Conservation (phyloP, 495 filamentous ascomycete genomes). For the Penicillium riverlandense region DNA sequence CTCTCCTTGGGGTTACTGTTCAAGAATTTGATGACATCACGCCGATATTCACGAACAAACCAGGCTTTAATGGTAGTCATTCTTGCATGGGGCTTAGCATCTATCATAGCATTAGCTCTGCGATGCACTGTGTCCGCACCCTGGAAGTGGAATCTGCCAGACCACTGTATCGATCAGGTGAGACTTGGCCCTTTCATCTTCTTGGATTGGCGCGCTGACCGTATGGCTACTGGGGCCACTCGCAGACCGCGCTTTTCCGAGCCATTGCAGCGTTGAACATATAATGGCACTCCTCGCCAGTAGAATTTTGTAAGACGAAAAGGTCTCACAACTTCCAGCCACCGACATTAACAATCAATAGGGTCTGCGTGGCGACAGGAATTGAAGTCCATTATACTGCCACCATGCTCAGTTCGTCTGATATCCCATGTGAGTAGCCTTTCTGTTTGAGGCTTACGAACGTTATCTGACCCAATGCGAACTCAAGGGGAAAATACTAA, state of each 20-base stretch:
- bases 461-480: not conserved
- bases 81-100: slow-evolving; percentile 15
- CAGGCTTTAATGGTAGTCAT: slow-evolving; percentile 13
- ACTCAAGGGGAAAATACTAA: slow-evolving; percentile 11
- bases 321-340: not conserved
- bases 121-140: slow-evolving; percentile 19
- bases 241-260: slow-evolving; percentile 11
- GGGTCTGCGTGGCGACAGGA: slow-evolving; percentile 12
- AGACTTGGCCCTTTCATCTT: not conserved
- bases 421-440: slow-evolving; percentile 9
- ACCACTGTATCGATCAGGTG: slow-evolving; percentile 15
- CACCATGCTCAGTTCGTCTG: slow-evolving; percentile 4
- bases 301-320: slow-evolving; percentile 16
- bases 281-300: slow-evolving; percentile 18
- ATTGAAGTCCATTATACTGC: slow-evolving; percentile 11
- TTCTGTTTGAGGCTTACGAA: not conserved
- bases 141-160: slow-evolving; percentile 8
- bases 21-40: slow-evolving; percentile 15
- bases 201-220: not conserved
- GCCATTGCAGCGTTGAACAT: slow-evolving; percentile 20
- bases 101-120: slow-evolving; percentile 16
- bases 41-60: slow-evolving; percentile 4
- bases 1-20: slow-evolving; percentile 17
- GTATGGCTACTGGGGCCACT: not conserved
- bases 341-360: not conserved